Evolutionary conservation across 306 rosid species (phyloP).

Genomic region (Astragalus glycyphyllos): DNA sequence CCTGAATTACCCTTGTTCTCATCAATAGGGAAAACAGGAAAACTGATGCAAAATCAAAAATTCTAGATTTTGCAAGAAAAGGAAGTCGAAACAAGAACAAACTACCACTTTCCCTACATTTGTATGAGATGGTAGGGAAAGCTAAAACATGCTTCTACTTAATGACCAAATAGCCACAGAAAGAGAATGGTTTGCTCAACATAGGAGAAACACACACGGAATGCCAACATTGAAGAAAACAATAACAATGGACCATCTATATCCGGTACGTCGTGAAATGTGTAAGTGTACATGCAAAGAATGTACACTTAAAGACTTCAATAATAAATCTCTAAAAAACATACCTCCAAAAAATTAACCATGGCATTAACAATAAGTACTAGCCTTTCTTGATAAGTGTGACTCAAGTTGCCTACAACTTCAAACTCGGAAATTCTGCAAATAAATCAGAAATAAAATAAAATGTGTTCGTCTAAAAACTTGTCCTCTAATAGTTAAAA

Average conservation of each 20-base stretch:
- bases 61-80: background rate
- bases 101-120: background rate
- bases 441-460: slow-evolving; percentile 4
- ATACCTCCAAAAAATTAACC: slow-evolving; percentile 83
- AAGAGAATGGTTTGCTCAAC: background rate
- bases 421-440: slow-evolving; percentile 65
- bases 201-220: background rate
- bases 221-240: background rate
- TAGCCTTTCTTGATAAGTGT: slow-evolving; percentile 37
- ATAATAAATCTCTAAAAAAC: slow-evolving; percentile 22
- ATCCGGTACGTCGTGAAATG: slow-evolving; percentile 14
- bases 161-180: background rate
- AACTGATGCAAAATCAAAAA: background rate
- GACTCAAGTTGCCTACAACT: slow-evolving; percentile 15
- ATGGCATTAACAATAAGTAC: slow-evolving; percentile 66
- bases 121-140: background rate
- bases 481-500: slow-evolving; percentile 3
- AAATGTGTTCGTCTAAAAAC: background rate
- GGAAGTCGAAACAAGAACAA: background rate
- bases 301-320: slow-evolving; percentile 8
- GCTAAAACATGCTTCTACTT: background rate
- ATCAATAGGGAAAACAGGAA: background rate
- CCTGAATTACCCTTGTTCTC: too few relatives aligned
- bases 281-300: slow-evolving; percentile 15
- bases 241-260: background rate